Base-by-base conservation (phyloP, 768 basidiomycete genomes). In the Boletus rubropictus region DNA sequence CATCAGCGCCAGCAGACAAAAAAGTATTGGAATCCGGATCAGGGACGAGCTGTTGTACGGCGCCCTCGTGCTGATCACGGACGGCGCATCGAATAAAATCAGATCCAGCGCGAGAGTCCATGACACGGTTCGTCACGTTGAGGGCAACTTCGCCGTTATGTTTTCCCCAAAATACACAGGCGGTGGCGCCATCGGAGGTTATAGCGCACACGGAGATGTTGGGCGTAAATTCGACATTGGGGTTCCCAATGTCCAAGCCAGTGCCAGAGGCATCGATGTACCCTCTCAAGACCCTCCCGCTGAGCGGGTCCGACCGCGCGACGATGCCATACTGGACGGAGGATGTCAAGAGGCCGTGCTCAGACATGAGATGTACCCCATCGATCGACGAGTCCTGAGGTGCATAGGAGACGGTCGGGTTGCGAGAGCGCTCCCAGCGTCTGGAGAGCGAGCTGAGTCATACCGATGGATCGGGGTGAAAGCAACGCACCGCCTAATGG, bases 161-260 rank as follows among this genome's bases (percentile, higher is more conserved):
- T 55, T 79, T 84, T 4, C 88, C 89, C 89, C 89, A 91, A 6
- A 79, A 67, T 11, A 86, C 71, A 45, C 78, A 80, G 9, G 78
- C 86, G 1, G 81, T 81, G 5, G 78, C 77, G 4, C 84, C 82
- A 21, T 79, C 77, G 0, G 85, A 82, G 15, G 74, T 56, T 20
- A 89, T 65, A 4, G 72, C 66, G 49, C 82, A 84, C 0, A 72
- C 62, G 12, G 82, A 78, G 10, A 88, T 73, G 42, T 87, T 73
- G 3, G 86, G 84, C 1, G 77, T 73, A 51, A 89, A 84, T 56
- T 89, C 85, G 11, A 77, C 76, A 54, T 88, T 87, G 4, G 84
- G 86, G 55, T 89, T 88, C 4, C 83, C 84, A 42, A 80, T 74
- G 3, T 82, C 81, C 15, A 80, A 53, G 10, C 77, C 74, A 9